Conservation (phyloP, 768 basidiomycete genomes). For the Neoboletus subvelutipes region DNA sequence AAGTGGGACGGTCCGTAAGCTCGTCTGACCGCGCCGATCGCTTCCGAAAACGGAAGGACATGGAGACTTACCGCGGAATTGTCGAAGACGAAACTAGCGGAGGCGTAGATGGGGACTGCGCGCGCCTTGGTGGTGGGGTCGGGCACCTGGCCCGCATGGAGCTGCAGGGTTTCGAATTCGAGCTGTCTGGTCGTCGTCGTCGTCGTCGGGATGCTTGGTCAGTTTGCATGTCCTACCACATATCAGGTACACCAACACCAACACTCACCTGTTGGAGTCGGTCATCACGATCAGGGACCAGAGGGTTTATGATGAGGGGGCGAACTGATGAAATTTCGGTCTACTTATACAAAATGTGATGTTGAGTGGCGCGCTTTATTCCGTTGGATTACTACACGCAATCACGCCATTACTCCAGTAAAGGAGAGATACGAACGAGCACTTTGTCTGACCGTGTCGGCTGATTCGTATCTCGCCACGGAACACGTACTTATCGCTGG, state of each 20-base stretch:
- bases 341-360: not conserved
- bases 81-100: constrained; percentile 57
- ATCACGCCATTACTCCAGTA: not conserved
- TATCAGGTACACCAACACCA: not conserved
- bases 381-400: not conserved
- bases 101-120: constrained; percentile 63
- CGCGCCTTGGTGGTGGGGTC: constrained; percentile 57
- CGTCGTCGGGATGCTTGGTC: not conserved
- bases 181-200: constrained; percentile 29
- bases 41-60: not conserved
- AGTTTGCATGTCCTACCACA: not conserved
- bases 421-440: not conserved
- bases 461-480: not conserved
- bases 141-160: constrained; percentile 58
- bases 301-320: no score
- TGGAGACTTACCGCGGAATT: constrained; percentile 44
- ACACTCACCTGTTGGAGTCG: constrained; percentile 23
- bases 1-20: not conserved
- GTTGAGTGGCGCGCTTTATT: not conserved
- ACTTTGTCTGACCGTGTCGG: not conserved
- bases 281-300: constrained; percentile 16
- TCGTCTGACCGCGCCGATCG: constrained; percentile 1
- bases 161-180: constrained; percentile 62
- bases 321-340: no score
- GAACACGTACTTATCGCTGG: not conserved